phyloP scores from a whole-genome alignment of 768 basidiomycete genomes.

The Termitomyces sp. region DNA sequence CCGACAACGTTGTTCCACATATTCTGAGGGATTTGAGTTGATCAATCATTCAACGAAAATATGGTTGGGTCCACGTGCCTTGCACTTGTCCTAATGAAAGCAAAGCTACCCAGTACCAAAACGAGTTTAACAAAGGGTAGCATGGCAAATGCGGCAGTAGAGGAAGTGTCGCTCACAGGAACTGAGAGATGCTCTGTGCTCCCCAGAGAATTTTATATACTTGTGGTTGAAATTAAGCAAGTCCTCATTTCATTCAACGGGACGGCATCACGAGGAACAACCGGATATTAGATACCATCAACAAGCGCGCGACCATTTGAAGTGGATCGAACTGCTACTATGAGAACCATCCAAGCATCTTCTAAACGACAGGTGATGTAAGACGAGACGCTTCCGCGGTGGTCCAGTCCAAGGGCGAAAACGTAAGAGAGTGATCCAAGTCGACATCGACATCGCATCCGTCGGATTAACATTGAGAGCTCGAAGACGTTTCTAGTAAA shows the following conservation, averaged over 20 bases:
- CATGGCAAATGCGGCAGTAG: neutral
- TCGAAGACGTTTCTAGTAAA: neutral
- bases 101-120: neutral
- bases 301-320: neutral
- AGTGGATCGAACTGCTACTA: neutral
- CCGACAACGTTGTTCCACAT: neutral
- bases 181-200: neutral
- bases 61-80: neutral
- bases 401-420: neutral
- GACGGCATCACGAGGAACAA: neutral
- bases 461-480: neutral
- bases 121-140: neutral
- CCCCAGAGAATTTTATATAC: too few species aligned
- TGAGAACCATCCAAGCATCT: neutral
- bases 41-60: neutral
- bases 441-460: neutral
- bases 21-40: neutral
- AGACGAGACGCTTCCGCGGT: neutral
- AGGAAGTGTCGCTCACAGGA: neutral
- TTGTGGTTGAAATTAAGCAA: too few species aligned
- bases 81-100: neutral
- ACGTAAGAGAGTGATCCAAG: neutral
- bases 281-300: neutral
- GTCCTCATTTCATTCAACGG: neutral
- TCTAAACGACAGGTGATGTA: neutral